Base-by-base conservation (phyloP, 2,329 filamentous ascomycete genomes). In the Fusarium fujikuroi region DNA sequence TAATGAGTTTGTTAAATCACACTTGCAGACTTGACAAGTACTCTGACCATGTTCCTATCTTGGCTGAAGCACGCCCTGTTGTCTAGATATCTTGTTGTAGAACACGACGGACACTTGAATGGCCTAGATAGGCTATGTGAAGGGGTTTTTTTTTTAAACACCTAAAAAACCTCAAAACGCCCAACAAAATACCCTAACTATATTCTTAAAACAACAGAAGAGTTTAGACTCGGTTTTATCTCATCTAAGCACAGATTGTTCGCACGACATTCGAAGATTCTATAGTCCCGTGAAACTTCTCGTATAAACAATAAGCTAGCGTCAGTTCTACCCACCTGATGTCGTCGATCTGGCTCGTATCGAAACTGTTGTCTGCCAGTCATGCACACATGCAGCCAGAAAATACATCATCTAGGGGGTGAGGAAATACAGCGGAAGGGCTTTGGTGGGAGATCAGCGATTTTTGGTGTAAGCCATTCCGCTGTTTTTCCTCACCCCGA, bases 271-370 rank as follows among this genome's bases (percentile, higher is more conserved):
- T 23, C 21, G 19, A n/a, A 34, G 12, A 42, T 47, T 21, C n/a
- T 16, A 34, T 16, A 19, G 25, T 32, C 44, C 40, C 43, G 50
- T 36, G 9, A 25, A 34, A 28, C 36, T 44, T 36, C 64, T 59
- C 65, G 59, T 65, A 65, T 65, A 36, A 67, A 37, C 36, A 19
- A 18, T 18, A 43, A 34, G 40, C 60, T 65, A 70, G 42, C 43
- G 52, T 42, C 42, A n/a, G 46, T 37, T 46, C 52, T 36, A 54
- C 50, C 40, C 46, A 44, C 66, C 58, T 56, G 47, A 61, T 61
- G n/a, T 28, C 36, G 47, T 53, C 43, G 53, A 52, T 72, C 53
- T 69, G 23, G 46, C 49, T 72, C 69, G 69, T 72, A 72, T 72
- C 30, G 23, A 34, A 30, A n/a, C 30, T 28, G 14, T 34, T 39